Conservation (phyloP, 1,284 basidiomycete genomes). For the Termitomyces sp. region DNA sequence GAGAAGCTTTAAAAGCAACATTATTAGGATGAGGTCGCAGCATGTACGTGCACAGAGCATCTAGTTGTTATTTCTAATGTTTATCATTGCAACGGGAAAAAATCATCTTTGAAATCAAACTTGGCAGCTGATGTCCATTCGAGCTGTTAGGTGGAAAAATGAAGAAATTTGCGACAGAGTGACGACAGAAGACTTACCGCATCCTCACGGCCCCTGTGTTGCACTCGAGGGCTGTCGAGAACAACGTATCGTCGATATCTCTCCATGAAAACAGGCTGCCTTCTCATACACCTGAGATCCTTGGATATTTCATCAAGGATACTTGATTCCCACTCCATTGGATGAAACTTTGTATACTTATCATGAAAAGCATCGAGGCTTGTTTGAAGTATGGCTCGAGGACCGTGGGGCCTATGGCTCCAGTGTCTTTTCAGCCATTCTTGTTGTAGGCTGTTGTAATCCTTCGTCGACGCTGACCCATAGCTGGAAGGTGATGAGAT, state of each 20-base stretch:
- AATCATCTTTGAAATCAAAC: slow-evolving; percentile 39
- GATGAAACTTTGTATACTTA: slow-evolving; percentile 30
- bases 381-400: slow-evolving; percentile 37
- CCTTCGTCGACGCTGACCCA: slow-evolving; percentile 14
- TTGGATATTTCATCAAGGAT: slow-evolving; percentile 39
- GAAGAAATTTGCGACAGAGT: not conserved
- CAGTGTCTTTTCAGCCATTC: slow-evolving; percentile 30
- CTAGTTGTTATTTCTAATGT: not conserved
- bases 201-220: slow-evolving; percentile 13
- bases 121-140: slow-evolving; percentile 32
- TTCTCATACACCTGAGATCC: slow-evolving; percentile 45
- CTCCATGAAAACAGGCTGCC: slow-evolving; percentile 53
- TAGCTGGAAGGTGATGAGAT: slow-evolving; percentile 38
- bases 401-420: slow-evolving; percentile 20
- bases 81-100: slow-evolving; percentile 32
- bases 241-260: slow-evolving; percentile 59
- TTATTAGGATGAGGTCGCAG: slow-evolving; percentile 8
- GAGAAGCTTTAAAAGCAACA: slow-evolving; percentile 12
- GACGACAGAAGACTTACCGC: slow-evolving; percentile 22
- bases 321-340: slow-evolving; percentile 24
- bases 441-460: slow-evolving; percentile 14
- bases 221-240: slow-evolving; percentile 34
- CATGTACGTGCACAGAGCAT: too few relatives aligned
- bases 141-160: slow-evolving; percentile 23
- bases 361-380: slow-evolving; percentile 37